Conservation (phyloP, 306 rosid species). For the Medicago arabica region DNA sequence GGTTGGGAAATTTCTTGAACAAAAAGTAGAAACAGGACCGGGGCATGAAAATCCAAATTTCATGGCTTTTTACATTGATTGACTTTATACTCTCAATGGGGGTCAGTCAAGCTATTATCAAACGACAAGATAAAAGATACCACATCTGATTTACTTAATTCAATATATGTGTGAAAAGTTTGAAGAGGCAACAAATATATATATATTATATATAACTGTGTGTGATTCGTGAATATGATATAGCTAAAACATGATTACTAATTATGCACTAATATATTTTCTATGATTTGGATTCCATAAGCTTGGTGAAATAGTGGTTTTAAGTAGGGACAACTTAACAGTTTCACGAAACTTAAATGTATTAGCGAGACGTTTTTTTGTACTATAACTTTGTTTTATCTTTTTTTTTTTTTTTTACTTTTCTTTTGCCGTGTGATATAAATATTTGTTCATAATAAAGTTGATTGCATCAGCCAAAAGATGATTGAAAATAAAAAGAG, state of each 20-base stretch:
- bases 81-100: conserved; percentile 17
- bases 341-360: no score
- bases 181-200: not conserved
- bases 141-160: not conserved
- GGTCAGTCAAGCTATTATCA: conserved; percentile 6
- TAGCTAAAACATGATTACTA: not conserved
- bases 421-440: no score
- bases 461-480: not conserved
- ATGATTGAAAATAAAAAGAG: not conserved
- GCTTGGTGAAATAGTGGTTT: not conserved
- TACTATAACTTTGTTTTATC: no score
- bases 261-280: not conserved
- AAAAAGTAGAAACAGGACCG: not conserved
- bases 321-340: not conserved
- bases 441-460: not conserved
- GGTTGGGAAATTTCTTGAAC: not conserved
- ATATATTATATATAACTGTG: not conserved
- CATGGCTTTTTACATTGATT: conserved; percentile 37
- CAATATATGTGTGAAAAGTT: no score
- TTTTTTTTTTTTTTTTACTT: no score
- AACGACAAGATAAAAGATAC: not conserved
- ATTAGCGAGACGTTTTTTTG: no score
- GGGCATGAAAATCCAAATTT: conserved; percentile 20
- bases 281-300: not conserved
- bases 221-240: not conserved